Base-by-base conservation (phyloP, 805 yeast genomes). In the Candida taoyuanica region DNA sequence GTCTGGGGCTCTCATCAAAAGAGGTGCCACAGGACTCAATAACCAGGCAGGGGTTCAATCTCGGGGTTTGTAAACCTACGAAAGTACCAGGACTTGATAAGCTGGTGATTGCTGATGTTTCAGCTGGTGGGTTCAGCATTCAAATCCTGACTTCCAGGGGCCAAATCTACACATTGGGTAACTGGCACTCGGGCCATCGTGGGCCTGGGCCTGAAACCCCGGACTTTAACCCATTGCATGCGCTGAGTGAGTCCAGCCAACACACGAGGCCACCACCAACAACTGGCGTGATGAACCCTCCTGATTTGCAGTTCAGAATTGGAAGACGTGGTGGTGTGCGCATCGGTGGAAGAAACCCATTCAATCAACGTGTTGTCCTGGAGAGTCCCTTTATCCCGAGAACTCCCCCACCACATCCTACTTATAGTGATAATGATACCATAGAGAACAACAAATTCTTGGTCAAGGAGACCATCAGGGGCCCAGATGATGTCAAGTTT, bases 101-200 rank as follows among this genome's bases (percentile, higher is more conserved):
- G 2, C 19, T 60, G 4, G 54, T 73, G 2, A 52, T 56, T n/a
- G 46, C 68, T 1, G 80, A 75, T 46, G 62, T 81, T 1, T 64
- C 73, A 17, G 77, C 79, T 7, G 83, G 83, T 21, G 91, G 91
- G 2, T 81, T 69, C 50, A 71, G 79, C 4, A 76, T 79, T 43
- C 76, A 77, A 35, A 61, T 82, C 3, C 59, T 82, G 25, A 71
- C 82, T 0, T 65, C 67, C 20, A 56, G 67, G 1, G 88, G 89
- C 1, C 62, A 70, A 5, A 52, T 83, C 5, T 81, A 67, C 55
- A 67, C 66, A 23, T 73, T 82, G 5, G 86, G 83, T 0, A 63
- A 59, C 11, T 64, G 63, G 55, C 63, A 65, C 34, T 69, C 67
- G 7, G 71, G 70, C 6, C 55, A 60, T 36, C 51, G 53, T 7